A percentile compares a stretch with the other conserved stretches of the same genome.
These are phyloP conservation scores for Geotrichum reessii DNA, from an alignment of 1,139 yeast species.

Conservation along the genomic window DNA sequence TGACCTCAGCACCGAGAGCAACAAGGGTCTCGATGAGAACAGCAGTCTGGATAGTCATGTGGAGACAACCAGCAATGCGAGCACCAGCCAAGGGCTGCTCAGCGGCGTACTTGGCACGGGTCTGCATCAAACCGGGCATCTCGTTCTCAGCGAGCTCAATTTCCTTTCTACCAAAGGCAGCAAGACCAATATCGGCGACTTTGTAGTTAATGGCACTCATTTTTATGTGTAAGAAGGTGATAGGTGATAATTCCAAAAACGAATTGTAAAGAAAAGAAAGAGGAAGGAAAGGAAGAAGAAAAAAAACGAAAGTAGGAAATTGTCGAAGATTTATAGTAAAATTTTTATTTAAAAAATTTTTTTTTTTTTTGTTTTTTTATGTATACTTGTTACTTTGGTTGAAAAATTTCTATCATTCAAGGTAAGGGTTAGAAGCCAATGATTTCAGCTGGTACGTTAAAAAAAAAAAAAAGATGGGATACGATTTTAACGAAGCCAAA, in stretches of 20 bases:
- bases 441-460: no score
- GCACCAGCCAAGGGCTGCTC: slow-evolving; percentile 98
- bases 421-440: neutral
- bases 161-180: slow-evolving; percentile 99
- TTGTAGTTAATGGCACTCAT: slow-evolving; percentile 57
- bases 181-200: slow-evolving; percentile 97
- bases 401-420: neutral
- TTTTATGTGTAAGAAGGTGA: slow-evolving; percentile 13
- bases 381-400: neutral
- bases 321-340: neutral
- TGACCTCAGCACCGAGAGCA: slow-evolving; percentile 99
- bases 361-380: neutral
- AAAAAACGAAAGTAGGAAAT: neutral
- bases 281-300: neutral
- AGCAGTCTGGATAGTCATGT: slow-evolving; percentile 99
- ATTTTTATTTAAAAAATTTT: neutral
- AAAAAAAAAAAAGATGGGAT: no score
- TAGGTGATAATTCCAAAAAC: neutral
- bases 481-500: neutral
- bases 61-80: slow-evolving; percentile 98
- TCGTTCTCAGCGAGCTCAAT: slow-evolving; percentile 98
- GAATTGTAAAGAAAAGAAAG: slow-evolving; percentile 3
- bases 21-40: slow-evolving; percentile 95
- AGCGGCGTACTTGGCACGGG: slow-evolving; percentile 86
- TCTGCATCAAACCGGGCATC: slow-evolving; percentile 99